A percentile compares a stretch with the other conserved stretches of the same genome.
phyloP scores from a whole-genome alignment of 2,329 filamentous ascomycete species.

The Colletotrichum sp. region DNA sequence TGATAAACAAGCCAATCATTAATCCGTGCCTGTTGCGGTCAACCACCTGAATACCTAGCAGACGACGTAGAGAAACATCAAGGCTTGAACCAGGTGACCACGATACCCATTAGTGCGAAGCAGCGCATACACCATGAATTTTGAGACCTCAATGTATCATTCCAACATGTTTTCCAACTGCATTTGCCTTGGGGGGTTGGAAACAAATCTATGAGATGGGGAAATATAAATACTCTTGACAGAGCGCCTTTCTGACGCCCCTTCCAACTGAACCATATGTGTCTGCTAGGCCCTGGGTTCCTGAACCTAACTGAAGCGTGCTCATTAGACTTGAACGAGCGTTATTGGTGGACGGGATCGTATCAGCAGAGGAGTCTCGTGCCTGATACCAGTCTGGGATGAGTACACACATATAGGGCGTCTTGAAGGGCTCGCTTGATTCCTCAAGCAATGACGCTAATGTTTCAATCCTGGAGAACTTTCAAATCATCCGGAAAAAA shows the following conservation, averaged over 20 bases:
- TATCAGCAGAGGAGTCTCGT: background rate
- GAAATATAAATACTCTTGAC: background rate
- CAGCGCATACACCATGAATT: background rate
- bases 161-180: no score
- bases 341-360: background rate
- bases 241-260: fast-evolving
- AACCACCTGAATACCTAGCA: background rate
- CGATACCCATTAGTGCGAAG: background rate
- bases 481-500: no score
- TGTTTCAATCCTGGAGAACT: no score
- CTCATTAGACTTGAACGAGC: background rate
- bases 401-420: fast-evolving
- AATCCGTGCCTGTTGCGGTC: background rate
- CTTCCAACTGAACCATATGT: fast-evolving
- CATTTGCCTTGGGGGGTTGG: background rate
- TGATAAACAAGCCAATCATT: background rate
- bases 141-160: background rate
- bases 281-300: background rate
- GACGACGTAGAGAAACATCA: background rate
- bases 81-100: background rate
- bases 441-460: background rate
- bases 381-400: background rate
- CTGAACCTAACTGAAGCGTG: background rate
- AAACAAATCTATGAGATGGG: background rate
- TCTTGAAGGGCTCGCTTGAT: background rate